These are phyloP conservation scores for Zymoseptoria passerinii DNA, from an alignment of 2,329 filamentous ascomycete species.

Conservation along the genomic window DNA sequence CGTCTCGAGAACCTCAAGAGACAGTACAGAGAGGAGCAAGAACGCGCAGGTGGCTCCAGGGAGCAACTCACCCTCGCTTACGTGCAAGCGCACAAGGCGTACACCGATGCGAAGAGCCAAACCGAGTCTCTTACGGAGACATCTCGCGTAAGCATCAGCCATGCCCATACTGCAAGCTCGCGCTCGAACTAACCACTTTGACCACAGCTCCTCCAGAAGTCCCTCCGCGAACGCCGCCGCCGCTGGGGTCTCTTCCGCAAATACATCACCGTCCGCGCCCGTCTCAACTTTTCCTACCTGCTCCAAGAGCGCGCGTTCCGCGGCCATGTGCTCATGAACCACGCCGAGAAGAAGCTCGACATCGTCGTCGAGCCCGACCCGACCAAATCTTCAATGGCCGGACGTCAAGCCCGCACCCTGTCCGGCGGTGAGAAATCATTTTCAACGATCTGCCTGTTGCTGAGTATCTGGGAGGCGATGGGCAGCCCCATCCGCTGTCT, in stretches of 20 bases:
- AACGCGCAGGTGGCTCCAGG: not conserved
- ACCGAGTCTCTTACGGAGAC: not conserved
- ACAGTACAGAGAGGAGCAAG: constrained; percentile 2
- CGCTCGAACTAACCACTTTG: constrained; percentile 15
- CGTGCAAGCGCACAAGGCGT: constrained; percentile 7
- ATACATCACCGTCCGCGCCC: constrained; percentile 76
- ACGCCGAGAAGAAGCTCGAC: constrained; percentile 63
- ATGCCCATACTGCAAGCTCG: not conserved
- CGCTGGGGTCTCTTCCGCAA: constrained; percentile 77
- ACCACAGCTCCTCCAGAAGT: constrained; percentile 44
- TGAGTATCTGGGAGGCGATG: constrained; percentile 97
- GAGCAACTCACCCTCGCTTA: constrained; percentile 4
- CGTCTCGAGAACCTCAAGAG: constrained; percentile 2
- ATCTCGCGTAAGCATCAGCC: not conserved
- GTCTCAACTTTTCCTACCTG: constrained; percentile 78
- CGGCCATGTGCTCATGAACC: constrained; percentile 71
- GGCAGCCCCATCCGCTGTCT: constrained; percentile 88
- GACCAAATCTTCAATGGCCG: constrained; percentile 59
- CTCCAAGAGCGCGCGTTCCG: constrained; percentile 84
- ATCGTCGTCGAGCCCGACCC: constrained; percentile 63
- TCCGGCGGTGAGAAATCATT: constrained; percentile 98
- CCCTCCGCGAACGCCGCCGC: constrained; percentile 59
- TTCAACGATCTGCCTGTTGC: constrained; percentile 85
- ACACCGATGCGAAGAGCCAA: constrained; percentile 17
- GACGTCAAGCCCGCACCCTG: constrained; percentile 80